Conservation (phyloP, 129 eudicot genomes). For the Ambrosia artemisiifolia region DNA sequence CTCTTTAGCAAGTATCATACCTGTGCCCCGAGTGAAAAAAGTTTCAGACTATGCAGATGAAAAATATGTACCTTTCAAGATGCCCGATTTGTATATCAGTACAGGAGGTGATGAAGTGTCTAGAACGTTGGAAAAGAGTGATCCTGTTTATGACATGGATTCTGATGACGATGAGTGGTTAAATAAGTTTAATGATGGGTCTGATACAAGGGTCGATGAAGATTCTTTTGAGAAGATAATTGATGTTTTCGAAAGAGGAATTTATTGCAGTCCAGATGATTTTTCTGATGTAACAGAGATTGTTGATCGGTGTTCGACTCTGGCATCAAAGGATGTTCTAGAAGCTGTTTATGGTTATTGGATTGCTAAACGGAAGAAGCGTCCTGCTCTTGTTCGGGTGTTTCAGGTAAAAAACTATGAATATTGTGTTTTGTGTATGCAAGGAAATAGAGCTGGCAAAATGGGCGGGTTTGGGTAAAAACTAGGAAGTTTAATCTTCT, state of each 20-base stretch:
- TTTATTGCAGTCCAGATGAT: conserved; percentile 50
- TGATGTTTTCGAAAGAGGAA: conserved; percentile 73
- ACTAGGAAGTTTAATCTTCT: too few relatives aligned
- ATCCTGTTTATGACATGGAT: conserved; percentile 71
- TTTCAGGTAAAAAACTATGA: conserved; percentile 59
- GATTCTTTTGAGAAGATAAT: conserved; percentile 69
- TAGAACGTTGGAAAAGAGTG: conserved; percentile 53
- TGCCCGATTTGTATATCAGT: conserved; percentile 65
- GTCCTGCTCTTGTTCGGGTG: conserved; percentile 49
- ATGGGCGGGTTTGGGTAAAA: too few relatives aligned
- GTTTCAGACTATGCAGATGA: conserved; percentile 34
- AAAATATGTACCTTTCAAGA: conserved; percentile 31
- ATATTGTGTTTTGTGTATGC: background rate
- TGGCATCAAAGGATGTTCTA: conserved; percentile 51
- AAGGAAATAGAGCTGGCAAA: too few relatives aligned
- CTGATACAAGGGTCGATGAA: conserved; percentile 31
- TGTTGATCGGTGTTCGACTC: conserved; percentile 36
- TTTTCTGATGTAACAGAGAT: conserved; percentile 41
- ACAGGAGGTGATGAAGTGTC: conserved; percentile 68
- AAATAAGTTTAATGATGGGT: conserved; percentile 41
- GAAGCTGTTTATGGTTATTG: conserved; percentile 66
- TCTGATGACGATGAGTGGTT: conserved; percentile 83
- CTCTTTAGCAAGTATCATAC: conserved; percentile 44
- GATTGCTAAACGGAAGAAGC: conserved; percentile 66
- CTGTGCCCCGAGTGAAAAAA: conserved; percentile 75